phyloP scores from a whole-genome alignment of 2,329 filamentous ascomycete species.

The Trichoderma lentiforme region DNA sequence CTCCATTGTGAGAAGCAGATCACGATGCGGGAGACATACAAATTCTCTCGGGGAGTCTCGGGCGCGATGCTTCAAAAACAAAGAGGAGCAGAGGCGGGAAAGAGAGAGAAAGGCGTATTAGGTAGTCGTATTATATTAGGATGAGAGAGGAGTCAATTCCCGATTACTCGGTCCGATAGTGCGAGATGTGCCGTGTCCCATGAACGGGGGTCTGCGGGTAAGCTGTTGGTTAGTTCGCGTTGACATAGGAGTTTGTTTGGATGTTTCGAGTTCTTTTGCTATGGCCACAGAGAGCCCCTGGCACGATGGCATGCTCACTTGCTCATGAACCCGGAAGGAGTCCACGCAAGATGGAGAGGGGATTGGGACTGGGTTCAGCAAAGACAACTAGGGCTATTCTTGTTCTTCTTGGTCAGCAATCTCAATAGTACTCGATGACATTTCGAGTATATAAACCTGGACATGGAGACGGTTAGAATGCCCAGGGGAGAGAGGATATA shows the following conservation, averaged over 20 bases:
- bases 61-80: not conserved
- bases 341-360: not conserved
- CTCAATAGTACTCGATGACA: not conserved
- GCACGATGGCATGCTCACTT: not conserved
- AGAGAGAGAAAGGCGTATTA: not conserved
- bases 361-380: not conserved
- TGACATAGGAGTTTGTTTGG: not conserved
- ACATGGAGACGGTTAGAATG: not conserved
- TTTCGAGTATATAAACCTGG: not conserved
- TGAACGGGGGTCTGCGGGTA: not conserved
- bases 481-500: not conserved
- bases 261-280: not conserved
- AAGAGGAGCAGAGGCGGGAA: not conserved
- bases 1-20: not conserved
- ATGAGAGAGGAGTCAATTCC: not conserved
- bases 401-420: not conserved
- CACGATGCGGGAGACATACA: not conserved
- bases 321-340: not conserved
- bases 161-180: slow-evolving; percentile 11
- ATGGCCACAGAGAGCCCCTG: not conserved
- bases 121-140: not conserved
- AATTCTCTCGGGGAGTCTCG: slow-evolving; percentile 4
- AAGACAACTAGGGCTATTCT: not conserved
- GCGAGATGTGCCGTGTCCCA: not conserved
- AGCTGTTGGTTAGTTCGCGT: not conserved